Percentiles rank a stretch among this genome's conserved stretches.
Evolutionary conservation across 31 red algal species (phyloP).

Genomic region (Pterothamnion heteromorphum): DNA sequence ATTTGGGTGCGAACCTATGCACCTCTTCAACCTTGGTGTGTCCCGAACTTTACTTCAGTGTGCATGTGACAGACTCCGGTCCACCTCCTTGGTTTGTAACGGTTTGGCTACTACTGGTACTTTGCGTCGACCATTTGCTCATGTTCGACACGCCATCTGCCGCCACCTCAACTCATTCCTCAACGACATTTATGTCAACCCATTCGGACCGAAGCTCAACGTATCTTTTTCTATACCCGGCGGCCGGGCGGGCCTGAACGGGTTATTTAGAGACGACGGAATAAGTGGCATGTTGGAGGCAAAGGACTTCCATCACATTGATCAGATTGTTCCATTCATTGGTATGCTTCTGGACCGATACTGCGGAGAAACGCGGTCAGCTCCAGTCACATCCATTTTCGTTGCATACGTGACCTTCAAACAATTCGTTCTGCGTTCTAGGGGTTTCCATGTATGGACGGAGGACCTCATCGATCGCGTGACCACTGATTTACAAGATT

Average conservation of each 20-base stretch:
- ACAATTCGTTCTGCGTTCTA: background rate
- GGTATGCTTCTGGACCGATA: constrained; percentile 44
- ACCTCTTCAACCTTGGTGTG: constrained; percentile 25
- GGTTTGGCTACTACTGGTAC: background rate
- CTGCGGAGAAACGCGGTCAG: background rate
- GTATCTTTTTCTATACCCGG: background rate
- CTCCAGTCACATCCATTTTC: constrained; percentile 24
- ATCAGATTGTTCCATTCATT: too few species aligned
- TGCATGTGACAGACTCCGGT: constrained; percentile 1
- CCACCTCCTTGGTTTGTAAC: background rate
- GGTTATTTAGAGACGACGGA: too few species aligned
- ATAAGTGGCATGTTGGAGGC: background rate
- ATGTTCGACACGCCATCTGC: background rate
- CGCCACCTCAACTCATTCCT: background rate
- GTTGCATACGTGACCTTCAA: background rate
- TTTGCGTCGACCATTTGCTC: background rate
- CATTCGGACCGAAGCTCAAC: background rate
- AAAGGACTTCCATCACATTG: too few species aligned
- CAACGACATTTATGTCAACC: background rate
- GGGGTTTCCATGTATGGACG: background rate
- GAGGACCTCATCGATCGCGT: background rate
- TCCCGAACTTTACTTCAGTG: background rate
- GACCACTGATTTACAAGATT: background rate
- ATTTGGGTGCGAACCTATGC: constrained; percentile 13
- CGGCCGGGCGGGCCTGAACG: background rate